Evolutionary conservation across 2,329 filamentous ascomycete species (phyloP).

Genomic region (Clarireedia monteithiana): DNA sequence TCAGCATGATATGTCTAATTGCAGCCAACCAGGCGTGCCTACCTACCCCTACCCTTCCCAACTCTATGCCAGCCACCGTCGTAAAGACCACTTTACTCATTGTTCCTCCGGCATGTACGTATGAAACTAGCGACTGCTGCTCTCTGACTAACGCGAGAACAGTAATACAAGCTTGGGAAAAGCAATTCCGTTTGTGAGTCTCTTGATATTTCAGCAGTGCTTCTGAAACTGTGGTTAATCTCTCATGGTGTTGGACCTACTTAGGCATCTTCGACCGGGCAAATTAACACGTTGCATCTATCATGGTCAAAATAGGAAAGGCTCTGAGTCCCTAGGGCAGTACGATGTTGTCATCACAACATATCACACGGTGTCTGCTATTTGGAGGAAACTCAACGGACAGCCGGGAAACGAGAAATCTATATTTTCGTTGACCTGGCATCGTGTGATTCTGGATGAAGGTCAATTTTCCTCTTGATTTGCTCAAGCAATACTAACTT

Average conservation of each 20-base stretch:
- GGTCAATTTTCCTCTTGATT: constrained; percentile 25
- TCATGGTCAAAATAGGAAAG: constrained; percentile 12
- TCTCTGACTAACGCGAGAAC: background rate
- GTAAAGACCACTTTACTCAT: constrained; percentile 14
- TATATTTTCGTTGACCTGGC: constrained; percentile 35
- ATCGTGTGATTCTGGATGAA: constrained; percentile 38
- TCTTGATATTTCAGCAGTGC: background rate
- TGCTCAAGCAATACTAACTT: constrained; percentile 1
- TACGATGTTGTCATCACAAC: constrained; percentile 40
- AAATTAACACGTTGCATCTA: constrained; percentile 5
- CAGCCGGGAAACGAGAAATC: background rate
- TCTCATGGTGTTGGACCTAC: background rate
- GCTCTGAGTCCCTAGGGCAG: background rate
- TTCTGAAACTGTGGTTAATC: background rate
- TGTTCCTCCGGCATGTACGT: constrained; percentile 13
- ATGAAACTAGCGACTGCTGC: background rate
- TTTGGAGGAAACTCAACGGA: constrained; percentile 17
- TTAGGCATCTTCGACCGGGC: constrained; percentile 8
- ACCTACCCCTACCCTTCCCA: background rate
- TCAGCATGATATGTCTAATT: constrained; percentile 33
- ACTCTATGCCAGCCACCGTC: background rate
- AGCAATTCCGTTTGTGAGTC: constrained; percentile 12
- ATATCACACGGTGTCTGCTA: constrained; percentile 36
- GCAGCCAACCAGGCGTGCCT: constrained; percentile 3
- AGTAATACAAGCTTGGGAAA: constrained; percentile 16